Evolutionary conservation across 2,329 filamentous ascomycete genomes (phyloP).

Genomic region (Penicillium sclerotiorum): DNA sequence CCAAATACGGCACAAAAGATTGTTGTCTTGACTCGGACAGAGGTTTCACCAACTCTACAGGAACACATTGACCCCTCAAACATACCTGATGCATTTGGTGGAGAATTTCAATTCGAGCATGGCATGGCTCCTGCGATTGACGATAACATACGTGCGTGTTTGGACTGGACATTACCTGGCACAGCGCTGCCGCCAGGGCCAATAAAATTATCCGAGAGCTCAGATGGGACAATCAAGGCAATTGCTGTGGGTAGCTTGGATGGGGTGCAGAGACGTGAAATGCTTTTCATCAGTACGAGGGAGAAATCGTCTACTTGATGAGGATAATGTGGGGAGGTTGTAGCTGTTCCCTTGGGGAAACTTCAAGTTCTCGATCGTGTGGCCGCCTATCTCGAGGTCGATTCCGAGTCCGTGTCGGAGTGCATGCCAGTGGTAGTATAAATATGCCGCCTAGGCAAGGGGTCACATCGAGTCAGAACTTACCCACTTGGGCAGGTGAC

Average conservation of each 20-base stretch:
- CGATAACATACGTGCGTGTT: conserved; percentile 5
- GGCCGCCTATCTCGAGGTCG: too few species aligned
- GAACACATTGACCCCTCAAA: conserved; percentile 19
- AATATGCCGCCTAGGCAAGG: too few species aligned
- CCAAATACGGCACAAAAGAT: conserved; percentile 29
- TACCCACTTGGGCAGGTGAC: too few species aligned
- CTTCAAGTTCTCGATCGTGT: too few species aligned
- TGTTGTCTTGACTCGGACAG: conserved; percentile 15
- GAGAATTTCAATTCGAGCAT: conserved; percentile 20
- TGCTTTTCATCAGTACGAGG: too few species aligned
- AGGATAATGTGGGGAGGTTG: too few species aligned
- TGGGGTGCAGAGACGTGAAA: too few species aligned
- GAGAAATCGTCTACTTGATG: too few species aligned
- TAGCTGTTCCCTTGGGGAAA: too few species aligned
- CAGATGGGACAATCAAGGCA: conserved; percentile 10
- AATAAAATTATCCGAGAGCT: conserved; percentile 21
- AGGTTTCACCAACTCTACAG: conserved; percentile 19
- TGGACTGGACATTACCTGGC: conserved; percentile 4
- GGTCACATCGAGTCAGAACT: too few species aligned
- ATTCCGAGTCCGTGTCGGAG: too few species aligned
- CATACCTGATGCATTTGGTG: conserved; percentile 27
- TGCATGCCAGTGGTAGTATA: too few species aligned
- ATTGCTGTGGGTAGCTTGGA: conserved; percentile 24
- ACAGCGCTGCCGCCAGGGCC: conserved; percentile 19
- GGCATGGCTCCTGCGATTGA: conserved; percentile 25